Conservation (phyloP, 495 filamentous ascomycete species). For the Aspergillus haitiensis region DNA sequence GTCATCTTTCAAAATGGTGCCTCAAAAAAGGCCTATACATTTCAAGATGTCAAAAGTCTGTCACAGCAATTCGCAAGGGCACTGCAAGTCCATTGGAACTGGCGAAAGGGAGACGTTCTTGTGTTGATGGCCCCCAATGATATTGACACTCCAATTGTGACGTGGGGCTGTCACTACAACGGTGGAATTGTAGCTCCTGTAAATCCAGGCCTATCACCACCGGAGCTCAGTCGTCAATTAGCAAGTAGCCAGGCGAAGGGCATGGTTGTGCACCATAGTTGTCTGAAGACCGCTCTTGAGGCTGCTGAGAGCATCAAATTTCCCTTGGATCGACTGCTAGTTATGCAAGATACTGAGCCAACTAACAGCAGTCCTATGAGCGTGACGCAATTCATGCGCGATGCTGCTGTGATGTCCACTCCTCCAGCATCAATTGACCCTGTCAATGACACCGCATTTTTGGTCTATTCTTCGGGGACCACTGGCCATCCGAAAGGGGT, state of each 20-base stretch:
- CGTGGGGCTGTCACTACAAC: conserved; percentile 74
- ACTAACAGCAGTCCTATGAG: neutral
- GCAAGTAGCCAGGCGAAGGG: conserved; percentile 69
- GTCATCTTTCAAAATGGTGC: conserved; percentile 6
- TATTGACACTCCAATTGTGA: conserved; percentile 63
- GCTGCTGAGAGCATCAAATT: conserved; percentile 67
- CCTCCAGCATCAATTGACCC: conserved; percentile 33
- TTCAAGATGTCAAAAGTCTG: neutral
- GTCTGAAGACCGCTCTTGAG: conserved; percentile 56
- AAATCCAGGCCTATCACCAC: conserved; percentile 74
- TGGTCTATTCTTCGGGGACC: conserved; percentile 80
- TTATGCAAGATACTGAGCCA: neutral
- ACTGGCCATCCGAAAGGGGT: conserved; percentile 87
- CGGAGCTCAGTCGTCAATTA: conserved; percentile 80
- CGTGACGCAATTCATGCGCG: neutral
- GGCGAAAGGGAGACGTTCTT: conserved; percentile 73
- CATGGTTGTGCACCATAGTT: conserved; percentile 64
- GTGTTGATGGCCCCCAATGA: conserved; percentile 64
- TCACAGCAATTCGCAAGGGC: conserved; percentile 65
- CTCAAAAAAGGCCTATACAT: neutral
- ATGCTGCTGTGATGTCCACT: neutral
- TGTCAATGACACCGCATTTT: conserved; percentile 49
- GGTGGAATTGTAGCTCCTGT: conserved; percentile 75
- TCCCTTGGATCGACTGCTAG: conserved; percentile 56
- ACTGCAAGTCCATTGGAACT: conserved; percentile 65